Evolutionary conservation across 148 eudicot genomes (phyloP), one percentile per base, ranked within the genome.

Genomic region (Spergularia bocconei): DNA sequence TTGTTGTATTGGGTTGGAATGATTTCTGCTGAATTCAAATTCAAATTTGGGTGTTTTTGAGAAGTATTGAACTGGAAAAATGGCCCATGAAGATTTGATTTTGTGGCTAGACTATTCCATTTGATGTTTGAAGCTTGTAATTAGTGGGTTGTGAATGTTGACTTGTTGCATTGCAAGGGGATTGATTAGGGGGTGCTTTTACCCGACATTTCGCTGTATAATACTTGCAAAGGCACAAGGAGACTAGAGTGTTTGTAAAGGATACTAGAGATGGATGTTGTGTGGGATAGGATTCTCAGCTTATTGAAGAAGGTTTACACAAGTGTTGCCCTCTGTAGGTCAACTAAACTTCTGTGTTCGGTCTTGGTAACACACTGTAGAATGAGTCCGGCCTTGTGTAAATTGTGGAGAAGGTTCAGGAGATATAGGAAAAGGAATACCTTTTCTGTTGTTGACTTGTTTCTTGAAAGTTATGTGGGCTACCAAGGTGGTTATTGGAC

Each of bases 71-170:
- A 16, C 36, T 6, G 2, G 38, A 1, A 65, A 29, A 44, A 11
- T 44, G 10, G 3, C 11, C 19, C 16, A 2, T 33, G 17, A 16
- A 54, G 51, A 52, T 36, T 61, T 5, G 39, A 15, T 33, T 29
- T 36, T 70, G 59, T 36, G 61, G 7, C 19, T 10, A 70, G 58
- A 57, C 38, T 53, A 16, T 29, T 25, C 17, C 17, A 6, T 11
- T 61, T 36, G 60, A 70, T 25, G 7, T 57, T n/a, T 71, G 47
- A 55, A 71, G 47, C 70, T 66, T 66, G 29, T 66, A 17, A 11
- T 66, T 19, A 19, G 70, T 67, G 44, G 15, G 5, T 47, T 44
- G 20, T 47, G 17, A 1, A 19, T n/a, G 29, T 44, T 47, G 19
- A 48, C 36, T 21, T 67, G 4, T 11, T 6, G 11, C 19, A 39